A percentile compares a stretch with the other conserved stretches of the same genome.
These are phyloP conservation scores for Solanum medicagineum DNA, from an alignment of 257 asterid genomes.

Conservation along the genomic window DNA sequence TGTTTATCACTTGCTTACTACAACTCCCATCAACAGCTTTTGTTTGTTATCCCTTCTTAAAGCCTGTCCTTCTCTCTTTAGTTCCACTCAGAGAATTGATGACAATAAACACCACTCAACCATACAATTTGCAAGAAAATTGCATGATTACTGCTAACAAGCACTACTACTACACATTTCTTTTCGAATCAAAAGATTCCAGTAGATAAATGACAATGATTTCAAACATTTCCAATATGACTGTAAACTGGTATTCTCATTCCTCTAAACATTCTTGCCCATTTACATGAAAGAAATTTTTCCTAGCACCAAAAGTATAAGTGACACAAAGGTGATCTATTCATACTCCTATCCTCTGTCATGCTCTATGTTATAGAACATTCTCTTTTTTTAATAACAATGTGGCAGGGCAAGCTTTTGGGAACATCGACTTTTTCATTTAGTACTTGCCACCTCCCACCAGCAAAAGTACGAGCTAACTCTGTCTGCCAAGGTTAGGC, in stretches of 20 bases:
- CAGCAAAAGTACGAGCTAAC: background rate
- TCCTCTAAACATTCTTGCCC: background rate
- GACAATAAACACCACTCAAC: background rate
- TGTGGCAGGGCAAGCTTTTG: background rate
- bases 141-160: background rate
- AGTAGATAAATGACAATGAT: background rate
- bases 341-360: background rate
- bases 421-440: background rate
- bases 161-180: background rate
- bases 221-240: background rate
- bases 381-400: background rate
- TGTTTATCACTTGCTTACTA: background rate
- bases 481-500: background rate
- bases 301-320: background rate
- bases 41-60: background rate
- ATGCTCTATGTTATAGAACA: background rate
- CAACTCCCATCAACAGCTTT: background rate
- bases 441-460: background rate
- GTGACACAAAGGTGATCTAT: background rate
- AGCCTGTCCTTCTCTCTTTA: background rate
- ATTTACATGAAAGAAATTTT: background rate
- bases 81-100: background rate
- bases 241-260: background rate
- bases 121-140: background rate
- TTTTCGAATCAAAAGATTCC: background rate